Base-by-base conservation (phyloP, 1,139 yeast species). In the Yamadazyma siamensis region DNA sequence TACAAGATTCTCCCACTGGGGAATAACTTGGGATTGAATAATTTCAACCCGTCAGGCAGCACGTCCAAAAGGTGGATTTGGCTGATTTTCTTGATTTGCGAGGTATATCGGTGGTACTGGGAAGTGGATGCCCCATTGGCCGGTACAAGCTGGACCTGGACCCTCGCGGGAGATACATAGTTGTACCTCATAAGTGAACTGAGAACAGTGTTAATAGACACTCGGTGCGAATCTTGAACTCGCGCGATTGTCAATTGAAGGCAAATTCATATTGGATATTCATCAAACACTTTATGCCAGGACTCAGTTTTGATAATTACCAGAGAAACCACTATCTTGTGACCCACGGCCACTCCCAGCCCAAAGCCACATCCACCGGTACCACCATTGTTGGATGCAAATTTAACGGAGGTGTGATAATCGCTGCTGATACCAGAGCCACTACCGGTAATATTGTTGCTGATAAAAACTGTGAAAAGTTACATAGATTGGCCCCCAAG, bases 361-460 rank as follows among this genome's bases (percentile, higher is more conserved):
- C 97, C 30, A 80, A 71, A 42, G 95, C 96, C 28, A 91, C 97
- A 1, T 87, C 96, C 15, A 91, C 98, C 1, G 98, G 98, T 69
- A 91, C 98, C 18, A 91, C 98, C 3, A 91, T 91, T 66, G 98
- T 91, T 19, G 98, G 98, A 29, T 85, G 95, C 55, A 82, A 83
- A 52, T 91, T 84, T 59, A 67, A 83, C 30, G 89, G 86, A 39
- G 98, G 98, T 44, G 98, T 91, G 25, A 89, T 91, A 27, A 86
- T 89, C 59, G 98, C 98, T 13, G 98, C 98, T 12, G 98, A 91
- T 67, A 91, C 98, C 16, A 78, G 98, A 62, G 97, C 98, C 37
- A 91, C 98, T 4, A 80, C 94, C 23, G 98, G 98, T 14, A 81
- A 80, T 36, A 88, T 91, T 47, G 97, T 91, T 21, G 98, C 98